Evolutionary conservation across 2,329 filamentous ascomycete species (phyloP), one percentile per base, ranked within the genome.

Genomic region (Xylariales sp.): DNA sequence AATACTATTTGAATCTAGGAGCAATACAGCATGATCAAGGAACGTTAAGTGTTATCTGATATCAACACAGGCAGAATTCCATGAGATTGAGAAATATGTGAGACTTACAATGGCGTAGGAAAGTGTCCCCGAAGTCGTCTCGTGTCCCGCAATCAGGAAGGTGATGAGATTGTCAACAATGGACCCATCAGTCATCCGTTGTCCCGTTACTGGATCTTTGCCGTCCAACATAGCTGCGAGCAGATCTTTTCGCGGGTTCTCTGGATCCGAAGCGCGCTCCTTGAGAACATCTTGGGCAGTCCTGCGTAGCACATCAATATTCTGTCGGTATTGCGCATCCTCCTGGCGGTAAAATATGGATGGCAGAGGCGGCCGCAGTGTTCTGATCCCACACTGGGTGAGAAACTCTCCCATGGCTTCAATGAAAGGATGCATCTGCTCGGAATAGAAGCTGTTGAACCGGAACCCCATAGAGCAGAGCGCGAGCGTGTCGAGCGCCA

Each of bases 351-450:
- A 73, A 33, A 81, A 65, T 43, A 76, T 62, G 43, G 65, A 63
- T 13, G 67, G 60, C 33, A 76, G 60, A 2, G 58, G 55, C 3
- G 70, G 73, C 13, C 73, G 68, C 41, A 60, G 61, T 10, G 69
- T 57, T 21, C 78, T 69, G 7, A 60, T 63, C 21, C 72, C 75
- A 5, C 70, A 74, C 43, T 81, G 78, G 11, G 57, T 51, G 2
- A 89, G 63, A 38, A 84, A 75, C n/a, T 69, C 69, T 2, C 69
- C 68, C 83, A 88, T 87, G 23, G 81, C 75, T 30, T 69, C 57
- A 27, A 88, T 69, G 48, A 89, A 88, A 0, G 83, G 83, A 47
- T 89, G 85, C 55, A 83, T 63, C 7, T 78, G 67, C 12, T 85
- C 74, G 19, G 70, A 69, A 53, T 88, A 89, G 59, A 82, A 88